These are phyloP conservation scores for Talaromyces atroroseus DNA, from an alignment of 2,329 filamentous ascomycete species.

Conservation along the genomic window DNA sequence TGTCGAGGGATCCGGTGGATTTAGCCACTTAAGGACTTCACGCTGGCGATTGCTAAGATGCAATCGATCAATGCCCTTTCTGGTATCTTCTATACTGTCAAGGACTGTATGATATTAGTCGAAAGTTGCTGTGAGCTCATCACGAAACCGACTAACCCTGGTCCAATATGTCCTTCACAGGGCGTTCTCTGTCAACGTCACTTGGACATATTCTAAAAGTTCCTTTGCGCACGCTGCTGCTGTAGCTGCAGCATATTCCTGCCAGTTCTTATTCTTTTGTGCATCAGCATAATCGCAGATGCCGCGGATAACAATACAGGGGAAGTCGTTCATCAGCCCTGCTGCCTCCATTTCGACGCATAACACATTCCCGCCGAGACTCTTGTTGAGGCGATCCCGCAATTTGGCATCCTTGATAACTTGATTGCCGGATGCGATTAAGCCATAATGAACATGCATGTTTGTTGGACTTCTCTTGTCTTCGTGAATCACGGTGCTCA, in stretches of 20 bases:
- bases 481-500: neutral
- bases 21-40: too few relatives aligned
- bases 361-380: neutral
- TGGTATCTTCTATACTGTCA: too few relatives aligned
- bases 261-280: neutral
- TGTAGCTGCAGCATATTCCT: neutral
- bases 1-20: too few relatives aligned
- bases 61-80: too few relatives aligned
- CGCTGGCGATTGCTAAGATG: too few relatives aligned
- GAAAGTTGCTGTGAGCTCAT: too few relatives aligned
- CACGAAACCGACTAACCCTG: too few relatives aligned
- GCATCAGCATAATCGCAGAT: slow-evolving; percentile 1
- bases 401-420: neutral
- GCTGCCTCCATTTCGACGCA: slow-evolving; percentile 2
- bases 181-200: too few relatives aligned
- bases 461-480: neutral
- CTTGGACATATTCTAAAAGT: neutral
- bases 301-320: slow-evolving; percentile 1
- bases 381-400: neutral
- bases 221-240: slow-evolving; percentile 1
- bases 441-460: neutral
- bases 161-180: too few relatives aligned
- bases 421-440: neutral
- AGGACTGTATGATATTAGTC: too few relatives aligned
- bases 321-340: neutral